A percentile compares a stretch with the other conserved stretches of the same genome.
Conservation (phyloP, 2,329 filamentous ascomycete genomes). For the Tolypocladium album region DNA sequence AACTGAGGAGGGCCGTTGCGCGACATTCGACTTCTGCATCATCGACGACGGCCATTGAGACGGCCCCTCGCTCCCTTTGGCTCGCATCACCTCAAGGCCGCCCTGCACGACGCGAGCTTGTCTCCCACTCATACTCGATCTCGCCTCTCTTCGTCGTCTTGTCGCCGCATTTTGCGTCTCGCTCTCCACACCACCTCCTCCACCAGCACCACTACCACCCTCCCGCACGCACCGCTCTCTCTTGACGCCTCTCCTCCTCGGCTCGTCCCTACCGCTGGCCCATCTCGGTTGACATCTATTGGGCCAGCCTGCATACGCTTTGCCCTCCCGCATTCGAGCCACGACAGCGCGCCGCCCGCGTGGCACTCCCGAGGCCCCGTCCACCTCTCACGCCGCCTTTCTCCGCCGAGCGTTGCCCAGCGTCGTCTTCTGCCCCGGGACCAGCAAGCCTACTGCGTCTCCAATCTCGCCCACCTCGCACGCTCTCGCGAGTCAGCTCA, state of each 20-base stretch:
- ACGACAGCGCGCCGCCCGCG: conserved; percentile 19
- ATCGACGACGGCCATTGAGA: background rate
- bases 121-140: background rate
- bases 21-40: background rate
- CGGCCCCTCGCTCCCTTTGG: background rate
- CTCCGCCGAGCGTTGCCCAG: background rate
- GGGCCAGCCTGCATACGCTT: conserved; percentile 25
- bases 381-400: conserved; percentile 8
- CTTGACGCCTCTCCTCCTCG: background rate
- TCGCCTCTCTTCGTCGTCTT: background rate
- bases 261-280: background rate
- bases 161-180: background rate
- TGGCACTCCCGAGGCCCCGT: conserved; percentile 4
- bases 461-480: background rate
- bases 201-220: background rate
- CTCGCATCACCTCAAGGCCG: background rate
- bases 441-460: background rate
- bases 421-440: background rate
- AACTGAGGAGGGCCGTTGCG: background rate
- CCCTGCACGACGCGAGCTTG: background rate
- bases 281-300: conserved; percentile 8
- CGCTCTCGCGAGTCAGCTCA: background rate
- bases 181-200: background rate
- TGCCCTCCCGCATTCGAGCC: conserved; percentile 27
- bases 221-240: background rate